Base-by-base conservation (phyloP, 306 rosid genomes). In the Cicer judaicum region DNA sequence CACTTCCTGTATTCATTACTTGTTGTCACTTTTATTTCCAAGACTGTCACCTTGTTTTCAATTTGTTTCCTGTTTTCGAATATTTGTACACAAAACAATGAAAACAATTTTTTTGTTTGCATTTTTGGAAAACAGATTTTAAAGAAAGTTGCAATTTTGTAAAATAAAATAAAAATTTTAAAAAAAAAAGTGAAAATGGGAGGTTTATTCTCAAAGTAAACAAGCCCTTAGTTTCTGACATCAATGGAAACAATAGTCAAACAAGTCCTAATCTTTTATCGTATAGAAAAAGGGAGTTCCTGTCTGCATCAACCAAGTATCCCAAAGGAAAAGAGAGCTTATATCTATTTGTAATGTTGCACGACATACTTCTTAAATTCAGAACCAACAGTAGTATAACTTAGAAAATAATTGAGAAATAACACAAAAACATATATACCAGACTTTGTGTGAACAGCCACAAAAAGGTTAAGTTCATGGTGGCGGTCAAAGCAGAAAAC, bases 391-490 rank as follows among this genome's bases (percentile, higher is more conserved):
- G 52, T 56, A 52, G 40, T 19, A 59, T 65, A 72, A 64, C 49
- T 49, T 55, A 72, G 46, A 10, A 52, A 72, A 67, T 63, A 73
- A 66, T 68, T 54, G 75, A 50, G 16, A 63, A 78, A 72, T 56
- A 68, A 68, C 63, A 43, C 24, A 64, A 78, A 48, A 69, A 39
- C 78, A 68, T 76, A 80, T 83, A 64, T 84, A 92, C 96, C 89
- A 44, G 82, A 75, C 62, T 79, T 74, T 68, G 82, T 80, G 77
- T 83, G 74, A 79, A 92, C 89, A 68, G 81, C 87, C 68, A 73
- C 88, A 70, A 90, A 78, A 84, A 94, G 87, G 69, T 80, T 85
- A 79, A 86, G 96, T 36, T 89, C 93, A 14, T 79, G 76, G 79
- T 74, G 85, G 76, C 70, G 73, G 79, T 90, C 96, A 69, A 77